A percentile compares a stretch with the other conserved stretches of the same genome.
Conservation (phyloP, 805 yeast genomes). For the Saccharomycopsis lassenensis region DNA sequence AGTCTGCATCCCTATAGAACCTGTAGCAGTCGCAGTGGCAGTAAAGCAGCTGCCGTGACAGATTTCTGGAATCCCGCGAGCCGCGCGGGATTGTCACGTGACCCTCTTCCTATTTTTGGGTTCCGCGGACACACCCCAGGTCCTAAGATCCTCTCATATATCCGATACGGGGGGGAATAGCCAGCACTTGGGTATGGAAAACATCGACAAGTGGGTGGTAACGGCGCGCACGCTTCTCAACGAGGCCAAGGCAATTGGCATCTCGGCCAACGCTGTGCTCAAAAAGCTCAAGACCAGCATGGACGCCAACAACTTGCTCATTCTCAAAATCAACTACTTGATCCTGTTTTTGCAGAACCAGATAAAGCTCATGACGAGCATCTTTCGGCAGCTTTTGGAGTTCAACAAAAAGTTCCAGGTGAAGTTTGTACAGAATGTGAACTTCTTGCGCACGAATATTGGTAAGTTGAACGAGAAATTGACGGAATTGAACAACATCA, state of each 20-base stretch:
- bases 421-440: constrained; percentile 10
- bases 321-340: constrained; percentile 16
- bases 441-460: constrained; percentile 8
- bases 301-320: constrained; percentile 15
- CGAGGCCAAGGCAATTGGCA: constrained; percentile 15
- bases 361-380: constrained; percentile 13
- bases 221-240: constrained; percentile 6
- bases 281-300: constrained; percentile 8
- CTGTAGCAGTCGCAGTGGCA: no score
- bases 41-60: no score
- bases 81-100: no score
- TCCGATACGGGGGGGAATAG: no score
- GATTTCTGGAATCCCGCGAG: no score
- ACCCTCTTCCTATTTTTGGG: no score
- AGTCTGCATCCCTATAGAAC: no score
- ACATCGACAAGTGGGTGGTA: constrained; percentile 7
- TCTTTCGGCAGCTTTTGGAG: constrained; percentile 6
- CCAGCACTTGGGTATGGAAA: no score
- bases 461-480: constrained; percentile 7
- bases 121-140: no score
- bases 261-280: constrained; percentile 9
- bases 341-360: constrained; percentile 16
- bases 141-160: no score
- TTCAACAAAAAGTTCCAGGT: constrained; percentile 12
- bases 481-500: constrained; percentile 12